phyloP scores from a whole-genome alignment of 176 grass and related monocot species.

The Melocanna baccifera region DNA sequence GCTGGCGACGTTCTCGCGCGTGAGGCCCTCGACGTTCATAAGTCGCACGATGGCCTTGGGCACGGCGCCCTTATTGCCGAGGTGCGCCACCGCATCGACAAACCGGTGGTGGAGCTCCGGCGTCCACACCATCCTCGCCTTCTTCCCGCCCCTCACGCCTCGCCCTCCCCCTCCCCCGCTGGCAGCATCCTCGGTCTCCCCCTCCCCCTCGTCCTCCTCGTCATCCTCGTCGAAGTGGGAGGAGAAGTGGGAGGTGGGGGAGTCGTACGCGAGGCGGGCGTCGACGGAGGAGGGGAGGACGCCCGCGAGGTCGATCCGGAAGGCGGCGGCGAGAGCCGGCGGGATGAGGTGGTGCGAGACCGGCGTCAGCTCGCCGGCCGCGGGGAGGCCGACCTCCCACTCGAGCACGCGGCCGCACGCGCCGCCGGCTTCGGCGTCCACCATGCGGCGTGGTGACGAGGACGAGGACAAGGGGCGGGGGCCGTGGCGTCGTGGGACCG shows the following conservation, averaged over 20 bases:
- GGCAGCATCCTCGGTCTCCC: background rate
- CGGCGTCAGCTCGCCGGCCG: slow-evolving; percentile 46
- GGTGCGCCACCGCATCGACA: slow-evolving; percentile 77
- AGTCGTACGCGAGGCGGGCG: slow-evolving; percentile 9
- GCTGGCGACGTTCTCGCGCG: slow-evolving; percentile 94
- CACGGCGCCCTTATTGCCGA: slow-evolving; percentile 76
- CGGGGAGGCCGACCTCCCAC: slow-evolving; percentile 74
- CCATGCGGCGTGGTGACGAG: background rate
- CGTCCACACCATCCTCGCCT: slow-evolving; percentile 79
- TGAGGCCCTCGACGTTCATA: slow-evolving; percentile 96
- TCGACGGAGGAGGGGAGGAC: slow-evolving; percentile 13
- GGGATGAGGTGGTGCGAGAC: slow-evolving; percentile 63
- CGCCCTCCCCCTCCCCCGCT: slow-evolving; percentile 9
- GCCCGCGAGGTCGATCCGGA: slow-evolving; percentile 45
- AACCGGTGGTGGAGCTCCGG: slow-evolving; percentile 86
- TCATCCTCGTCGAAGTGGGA: slow-evolving; percentile 21
- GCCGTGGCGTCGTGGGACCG: slow-evolving; percentile 16
- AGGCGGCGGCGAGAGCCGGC: slow-evolving; percentile 67
- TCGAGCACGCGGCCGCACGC: slow-evolving; percentile 42
- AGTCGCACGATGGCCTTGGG: slow-evolving; percentile 94
- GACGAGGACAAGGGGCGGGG: background rate
- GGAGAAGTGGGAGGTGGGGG: slow-evolving; percentile 35
- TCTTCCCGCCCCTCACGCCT: slow-evolving; percentile 39
- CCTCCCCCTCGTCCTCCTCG: slow-evolving; percentile 15
- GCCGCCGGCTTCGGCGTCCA: background rate